Evolutionary conservation across 306 rosid species (phyloP).

Genomic region (Vigna trinervia): DNA sequence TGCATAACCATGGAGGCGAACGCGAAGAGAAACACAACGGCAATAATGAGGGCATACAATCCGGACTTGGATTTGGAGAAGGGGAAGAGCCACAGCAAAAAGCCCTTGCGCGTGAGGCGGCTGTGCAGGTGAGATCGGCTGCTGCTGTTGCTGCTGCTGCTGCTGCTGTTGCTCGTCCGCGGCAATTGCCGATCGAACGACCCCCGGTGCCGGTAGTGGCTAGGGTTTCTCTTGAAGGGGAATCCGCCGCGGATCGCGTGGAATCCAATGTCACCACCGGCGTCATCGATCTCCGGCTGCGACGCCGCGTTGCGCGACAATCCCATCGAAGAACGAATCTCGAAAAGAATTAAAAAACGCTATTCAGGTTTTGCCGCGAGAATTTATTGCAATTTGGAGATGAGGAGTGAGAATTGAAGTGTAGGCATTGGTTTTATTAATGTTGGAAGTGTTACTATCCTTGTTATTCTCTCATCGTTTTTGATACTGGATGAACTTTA

Average conservation of each 20-base stretch:
- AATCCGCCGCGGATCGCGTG: slow-evolving; percentile 78
- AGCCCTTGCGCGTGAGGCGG: slow-evolving; percentile 81
- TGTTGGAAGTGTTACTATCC: background rate
- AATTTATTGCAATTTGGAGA: slow-evolving; percentile 33
- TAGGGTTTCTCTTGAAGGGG: slow-evolving; percentile 76
- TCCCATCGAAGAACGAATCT: slow-evolving; percentile 48
- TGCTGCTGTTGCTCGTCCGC: slow-evolving; percentile 26
- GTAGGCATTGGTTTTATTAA: background rate
- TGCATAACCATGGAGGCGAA: slow-evolving; percentile 84
- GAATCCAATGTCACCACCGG: slow-evolving; percentile 58
- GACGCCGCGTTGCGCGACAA: slow-evolving; percentile 58
- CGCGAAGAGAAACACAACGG: slow-evolving; percentile 68
- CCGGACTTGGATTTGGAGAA: slow-evolving; percentile 62
- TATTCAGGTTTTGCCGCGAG: slow-evolving; percentile 42
- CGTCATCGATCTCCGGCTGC: slow-evolving; percentile 65
- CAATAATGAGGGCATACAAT: slow-evolving; percentile 62
- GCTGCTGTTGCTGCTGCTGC: background rate
- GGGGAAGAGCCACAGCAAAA: slow-evolving; percentile 59
- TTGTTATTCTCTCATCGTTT: background rate
- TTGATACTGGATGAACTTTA: background rate
- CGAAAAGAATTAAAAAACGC: background rate
- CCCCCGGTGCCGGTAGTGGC: slow-evolving; percentile 43
- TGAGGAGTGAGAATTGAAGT: background rate
- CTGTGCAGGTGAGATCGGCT: slow-evolving; percentile 63
- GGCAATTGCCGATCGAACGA: slow-evolving; percentile 60